Evolutionary conservation across 2,329 filamentous ascomycete species (phyloP).

Genomic region (Alternaria consortialis): DNA sequence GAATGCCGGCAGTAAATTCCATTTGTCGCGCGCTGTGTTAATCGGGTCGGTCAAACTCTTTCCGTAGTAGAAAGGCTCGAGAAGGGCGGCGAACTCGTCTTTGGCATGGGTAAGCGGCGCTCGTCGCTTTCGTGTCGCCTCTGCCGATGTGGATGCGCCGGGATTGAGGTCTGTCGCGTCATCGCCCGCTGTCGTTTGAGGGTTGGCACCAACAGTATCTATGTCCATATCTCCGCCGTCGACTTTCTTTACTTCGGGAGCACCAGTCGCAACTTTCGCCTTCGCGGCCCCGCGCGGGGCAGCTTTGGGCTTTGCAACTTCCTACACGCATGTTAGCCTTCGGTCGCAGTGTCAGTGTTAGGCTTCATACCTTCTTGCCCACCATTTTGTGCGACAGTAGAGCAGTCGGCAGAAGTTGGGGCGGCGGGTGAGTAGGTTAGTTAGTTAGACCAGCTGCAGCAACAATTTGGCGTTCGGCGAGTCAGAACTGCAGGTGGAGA

Average conservation of each 20-base stretch:
- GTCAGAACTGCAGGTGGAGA: conserved; percentile 26
- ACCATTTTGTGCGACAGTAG: conserved; percentile 37
- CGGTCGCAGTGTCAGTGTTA: not conserved
- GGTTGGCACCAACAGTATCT: conserved; percentile 14
- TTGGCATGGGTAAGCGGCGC: conserved; percentile 45
- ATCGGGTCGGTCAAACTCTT: conserved; percentile 75
- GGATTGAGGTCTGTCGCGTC: conserved; percentile 28
- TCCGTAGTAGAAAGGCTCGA: conserved; percentile 75
- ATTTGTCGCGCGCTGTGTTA: conserved; percentile 84
- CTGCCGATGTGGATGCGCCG: conserved; percentile 30
- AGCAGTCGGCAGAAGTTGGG: conserved; percentile 19
- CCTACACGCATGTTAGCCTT: conserved; percentile 30
- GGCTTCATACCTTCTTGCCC: conserved; percentile 38
- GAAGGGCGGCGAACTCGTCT: conserved; percentile 68
- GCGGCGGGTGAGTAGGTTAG: conserved; percentile 22
- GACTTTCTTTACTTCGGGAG: conserved; percentile 20
- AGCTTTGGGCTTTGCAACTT: conserved; percentile 39
- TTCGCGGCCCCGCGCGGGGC: conserved; percentile 44
- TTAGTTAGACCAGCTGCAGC: conserved; percentile 18
- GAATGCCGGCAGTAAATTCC: conserved; percentile 96
- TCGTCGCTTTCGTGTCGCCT: conserved; percentile 40
- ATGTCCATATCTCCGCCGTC: conserved; percentile 23
- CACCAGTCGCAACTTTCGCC: conserved; percentile 30
- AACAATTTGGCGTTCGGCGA: conserved; percentile 45
- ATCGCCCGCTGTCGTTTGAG: conserved; percentile 14